A percentile compares a stretch with the other conserved stretches of the same genome.
These are phyloP conservation scores for Forsythia suspensa DNA, from an alignment of 257 asterid genomes.

Conservation along the genomic window DNA sequence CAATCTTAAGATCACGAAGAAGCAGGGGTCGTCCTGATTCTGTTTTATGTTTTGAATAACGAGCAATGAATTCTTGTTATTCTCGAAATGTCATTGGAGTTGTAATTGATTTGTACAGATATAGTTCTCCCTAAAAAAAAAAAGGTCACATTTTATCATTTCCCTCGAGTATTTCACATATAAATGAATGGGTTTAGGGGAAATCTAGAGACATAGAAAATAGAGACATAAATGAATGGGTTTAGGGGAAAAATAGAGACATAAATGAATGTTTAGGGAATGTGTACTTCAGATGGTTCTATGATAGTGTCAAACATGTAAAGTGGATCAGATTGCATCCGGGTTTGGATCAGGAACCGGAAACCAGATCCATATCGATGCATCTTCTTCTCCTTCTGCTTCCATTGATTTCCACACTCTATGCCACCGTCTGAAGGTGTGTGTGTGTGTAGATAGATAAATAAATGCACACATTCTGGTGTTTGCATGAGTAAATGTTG, in stretches of 20 bases:
- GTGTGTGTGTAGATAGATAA: neutral
- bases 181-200: too few relatives aligned
- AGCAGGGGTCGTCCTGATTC: neutral
- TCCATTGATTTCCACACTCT: slow-evolving; percentile 90
- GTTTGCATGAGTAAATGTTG: neutral
- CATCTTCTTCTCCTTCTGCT: slow-evolving; percentile 48
- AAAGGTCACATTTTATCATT: too few relatives aligned
- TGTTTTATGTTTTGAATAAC: neutral
- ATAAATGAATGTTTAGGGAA: too few relatives aligned
- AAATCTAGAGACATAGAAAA: too few relatives aligned
- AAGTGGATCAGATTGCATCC: slow-evolving; percentile 37
- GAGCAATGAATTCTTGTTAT: neutral
- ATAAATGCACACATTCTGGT: slow-evolving; percentile 4
- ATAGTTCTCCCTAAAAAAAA: neutral
- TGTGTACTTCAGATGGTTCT: too few relatives aligned
- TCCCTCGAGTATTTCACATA: too few relatives aligned
- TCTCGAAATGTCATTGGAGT: neutral
- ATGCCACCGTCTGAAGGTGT: slow-evolving; percentile 73
- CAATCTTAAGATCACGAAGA: neutral
- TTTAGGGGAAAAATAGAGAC: too few relatives aligned
- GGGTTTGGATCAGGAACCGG: slow-evolving; percentile 41
- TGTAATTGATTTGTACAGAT: neutral
- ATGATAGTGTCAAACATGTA: neutral
- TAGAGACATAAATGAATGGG: too few relatives aligned
- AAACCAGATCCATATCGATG: slow-evolving; percentile 27